Percentiles rank a stretch among this genome's conserved stretches.
These are phyloP conservation scores for Alternaria infectoria DNA, from an alignment of 2,329 filamentous ascomycete genomes.

Conservation along the genomic window DNA sequence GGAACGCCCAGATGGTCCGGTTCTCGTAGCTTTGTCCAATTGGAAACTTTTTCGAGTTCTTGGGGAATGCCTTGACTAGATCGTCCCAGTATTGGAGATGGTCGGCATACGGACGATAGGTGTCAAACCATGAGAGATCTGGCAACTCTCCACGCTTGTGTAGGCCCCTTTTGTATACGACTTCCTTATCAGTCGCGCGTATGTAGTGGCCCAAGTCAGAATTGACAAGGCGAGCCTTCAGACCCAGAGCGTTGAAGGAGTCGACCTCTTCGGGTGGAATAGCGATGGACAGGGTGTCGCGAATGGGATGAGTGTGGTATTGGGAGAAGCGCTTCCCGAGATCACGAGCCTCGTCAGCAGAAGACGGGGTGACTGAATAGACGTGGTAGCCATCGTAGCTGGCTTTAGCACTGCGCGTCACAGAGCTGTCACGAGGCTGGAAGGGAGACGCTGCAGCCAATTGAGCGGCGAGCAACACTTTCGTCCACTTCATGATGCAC, in stretches of 20 bases:
- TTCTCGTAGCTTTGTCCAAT: constrained; percentile 41
- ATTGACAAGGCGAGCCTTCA: constrained; percentile 51
- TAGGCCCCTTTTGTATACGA: constrained; percentile 17
- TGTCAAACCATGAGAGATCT: constrained; percentile 50
- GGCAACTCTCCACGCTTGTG: constrained; percentile 41
- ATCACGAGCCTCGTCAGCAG: constrained; percentile 20
- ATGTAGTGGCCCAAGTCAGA: constrained; percentile 54
- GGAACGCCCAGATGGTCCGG: constrained; percentile 37
- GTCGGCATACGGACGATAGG: constrained; percentile 40
- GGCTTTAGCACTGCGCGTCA: constrained; percentile 1
- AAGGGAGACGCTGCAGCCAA: constrained; percentile 20
- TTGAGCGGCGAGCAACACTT: constrained; percentile 12
- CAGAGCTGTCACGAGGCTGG: not conserved
- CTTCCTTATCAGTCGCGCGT: constrained; percentile 22
- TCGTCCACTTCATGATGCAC: constrained; percentile 17
- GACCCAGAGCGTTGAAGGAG: constrained; percentile 46
- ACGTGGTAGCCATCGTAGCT: constrained; percentile 29
- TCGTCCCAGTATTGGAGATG: constrained; percentile 40
- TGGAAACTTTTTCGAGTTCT: constrained; percentile 35
- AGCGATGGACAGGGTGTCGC: constrained; percentile 39
- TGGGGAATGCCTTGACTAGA: constrained; percentile 33
- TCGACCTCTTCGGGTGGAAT: constrained; percentile 49
- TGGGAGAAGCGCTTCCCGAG: constrained; percentile 19
- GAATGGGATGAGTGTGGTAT: constrained; percentile 28
- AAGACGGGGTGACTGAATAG: constrained; percentile 25